These are phyloP conservation scores for Saccharomycopsis hybrid DNA, from an alignment of 1,139 yeast species.

Conservation along the genomic window DNA sequence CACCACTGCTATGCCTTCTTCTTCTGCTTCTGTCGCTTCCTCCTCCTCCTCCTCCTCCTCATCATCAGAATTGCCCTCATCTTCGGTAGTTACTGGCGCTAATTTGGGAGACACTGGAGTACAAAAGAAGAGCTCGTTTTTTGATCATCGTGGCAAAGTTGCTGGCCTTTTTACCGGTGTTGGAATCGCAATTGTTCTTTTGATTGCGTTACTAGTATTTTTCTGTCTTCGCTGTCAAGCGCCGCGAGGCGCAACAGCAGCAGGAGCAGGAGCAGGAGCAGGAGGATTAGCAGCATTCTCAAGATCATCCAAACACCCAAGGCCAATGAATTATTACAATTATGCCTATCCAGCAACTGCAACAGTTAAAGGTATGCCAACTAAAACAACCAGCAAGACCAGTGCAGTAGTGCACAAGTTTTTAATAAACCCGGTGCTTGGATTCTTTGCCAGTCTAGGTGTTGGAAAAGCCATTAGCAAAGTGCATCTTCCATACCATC, in stretches of 20 bases:
- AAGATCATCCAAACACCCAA: too few relatives aligned
- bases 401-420: too few relatives aligned
- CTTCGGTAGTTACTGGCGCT: neutral
- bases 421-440: too few relatives aligned
- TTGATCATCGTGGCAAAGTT: constrained; percentile 3
- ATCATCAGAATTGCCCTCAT: neutral
- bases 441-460: too few relatives aligned
- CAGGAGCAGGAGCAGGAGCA: too few relatives aligned
- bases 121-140: constrained; percentile 1
- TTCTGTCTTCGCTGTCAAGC: constrained; percentile 1
- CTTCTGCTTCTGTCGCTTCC: neutral
- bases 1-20: neutral
- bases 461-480: neutral
- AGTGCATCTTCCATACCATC: neutral
- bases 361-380: too few relatives aligned
- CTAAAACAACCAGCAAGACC: too few relatives aligned
- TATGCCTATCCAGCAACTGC: too few relatives aligned
- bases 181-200: neutral
- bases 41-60: neutral
- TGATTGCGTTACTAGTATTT: constrained; percentile 2
- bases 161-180: constrained; percentile 12
- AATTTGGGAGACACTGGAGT: neutral
- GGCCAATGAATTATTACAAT: too few relatives aligned
- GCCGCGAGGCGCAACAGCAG: neutral
- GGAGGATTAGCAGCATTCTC: too few relatives aligned